A percentile compares a stretch with the other conserved stretches of the same genome.
Conservation (phyloP, 2,329 filamentous ascomycete genomes). For the Talaromyces rugulosus region DNA sequence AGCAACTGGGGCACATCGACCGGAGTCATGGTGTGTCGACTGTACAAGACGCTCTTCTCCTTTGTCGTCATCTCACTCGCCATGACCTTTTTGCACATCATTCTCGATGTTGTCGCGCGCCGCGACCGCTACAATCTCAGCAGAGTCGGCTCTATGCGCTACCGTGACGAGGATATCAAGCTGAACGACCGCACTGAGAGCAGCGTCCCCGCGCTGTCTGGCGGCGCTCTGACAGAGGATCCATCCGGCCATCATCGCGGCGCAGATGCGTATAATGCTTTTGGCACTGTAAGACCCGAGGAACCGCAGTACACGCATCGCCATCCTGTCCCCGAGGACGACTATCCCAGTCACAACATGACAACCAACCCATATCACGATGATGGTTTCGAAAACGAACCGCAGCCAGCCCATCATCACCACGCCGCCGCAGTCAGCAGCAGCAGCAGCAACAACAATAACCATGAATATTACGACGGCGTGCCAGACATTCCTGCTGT, state of each 20-base stretch:
- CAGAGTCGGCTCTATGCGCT: slow-evolving; percentile 45
- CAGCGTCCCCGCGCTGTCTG: slow-evolving; percentile 13
- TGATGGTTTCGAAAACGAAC: background rate
- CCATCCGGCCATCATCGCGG: background rate
- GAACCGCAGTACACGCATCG: slow-evolving; percentile 2
- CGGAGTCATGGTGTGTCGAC: slow-evolving; percentile 53
- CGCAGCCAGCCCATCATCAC: background rate
- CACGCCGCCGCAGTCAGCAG: slow-evolving; percentile 12
- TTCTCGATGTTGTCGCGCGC: slow-evolving; percentile 49
- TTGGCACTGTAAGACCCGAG: slow-evolving; percentile 14
- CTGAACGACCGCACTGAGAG: slow-evolving; percentile 21
- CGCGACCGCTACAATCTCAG: slow-evolving; percentile 43
- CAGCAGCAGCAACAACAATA: slow-evolving; percentile 19
- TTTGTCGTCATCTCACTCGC: slow-evolving; percentile 49
- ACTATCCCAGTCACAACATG: slow-evolving; percentile 8
- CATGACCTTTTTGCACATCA: slow-evolving; percentile 44
- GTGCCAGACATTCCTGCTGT: slow-evolving; percentile 19
- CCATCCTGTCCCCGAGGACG: slow-evolving; percentile 5
- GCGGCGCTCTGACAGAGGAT: background rate
- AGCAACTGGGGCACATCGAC: slow-evolving; percentile 51
- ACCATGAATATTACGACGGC: slow-evolving; percentile 27
- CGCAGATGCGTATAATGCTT: slow-evolving; percentile 12
- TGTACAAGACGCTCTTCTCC: slow-evolving; percentile 58
- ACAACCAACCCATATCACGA: slow-evolving; percentile 3
- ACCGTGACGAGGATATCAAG: slow-evolving; percentile 30